Evolutionary conservation across 2,329 filamentous ascomycete genomes (phyloP).

Genomic region (Exophiala aquamarina): DNA sequence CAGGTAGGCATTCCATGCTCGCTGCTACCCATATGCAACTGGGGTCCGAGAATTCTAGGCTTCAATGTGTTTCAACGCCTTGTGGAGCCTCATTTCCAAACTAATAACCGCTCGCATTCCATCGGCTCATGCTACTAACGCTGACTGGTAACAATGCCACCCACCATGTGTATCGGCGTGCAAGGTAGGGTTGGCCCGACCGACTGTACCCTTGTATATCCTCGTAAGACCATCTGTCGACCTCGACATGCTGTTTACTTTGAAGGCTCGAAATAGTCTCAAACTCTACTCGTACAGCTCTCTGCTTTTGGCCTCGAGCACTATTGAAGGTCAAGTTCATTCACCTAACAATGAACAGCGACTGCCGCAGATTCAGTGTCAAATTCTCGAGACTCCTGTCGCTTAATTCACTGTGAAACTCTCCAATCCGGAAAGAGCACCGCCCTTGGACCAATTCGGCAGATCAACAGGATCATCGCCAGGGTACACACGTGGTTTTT

Average conservation of each 20-base stretch:
- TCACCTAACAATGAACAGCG: no score
- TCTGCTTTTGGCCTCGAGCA: no score
- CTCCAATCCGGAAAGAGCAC: conserved; percentile 4
- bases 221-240: no score
- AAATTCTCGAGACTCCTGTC: background rate
- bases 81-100: conserved; percentile 12
- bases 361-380: background rate
- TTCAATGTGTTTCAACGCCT: conserved; percentile 4
- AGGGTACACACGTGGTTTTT: conserved; percentile 20
- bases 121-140: conserved; percentile 13
- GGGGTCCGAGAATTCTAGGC: no score
- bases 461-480: conserved; percentile 26
- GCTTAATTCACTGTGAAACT: conserved; percentile 13
- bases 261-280: no score
- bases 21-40: no score
- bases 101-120: conserved; percentile 17
- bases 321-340: no score
- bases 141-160: conserved; percentile 21
- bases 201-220: no score
- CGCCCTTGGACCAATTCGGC: conserved; percentile 1
- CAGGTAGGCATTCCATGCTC: background rate
- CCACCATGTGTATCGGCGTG: conserved; percentile 6
- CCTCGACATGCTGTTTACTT: no score
- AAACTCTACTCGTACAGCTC: no score
- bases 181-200: no score